Conservation (phyloP, 2,329 filamentous ascomycete species). For the Colletotrichum sp. region DNA sequence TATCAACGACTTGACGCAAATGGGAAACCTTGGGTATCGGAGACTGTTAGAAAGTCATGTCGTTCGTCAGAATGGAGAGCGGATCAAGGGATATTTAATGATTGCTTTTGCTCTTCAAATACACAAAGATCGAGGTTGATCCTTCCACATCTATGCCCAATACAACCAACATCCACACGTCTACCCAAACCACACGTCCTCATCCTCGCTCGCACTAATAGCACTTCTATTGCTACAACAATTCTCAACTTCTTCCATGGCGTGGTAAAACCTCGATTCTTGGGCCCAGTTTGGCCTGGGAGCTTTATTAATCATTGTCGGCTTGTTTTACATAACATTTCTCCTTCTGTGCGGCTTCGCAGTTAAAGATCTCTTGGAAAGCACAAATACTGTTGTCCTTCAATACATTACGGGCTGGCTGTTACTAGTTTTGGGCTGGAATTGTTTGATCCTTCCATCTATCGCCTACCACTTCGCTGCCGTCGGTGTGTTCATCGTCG, state of each 20-base stretch:
- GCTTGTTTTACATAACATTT: no score
- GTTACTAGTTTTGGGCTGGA: fast-evolving
- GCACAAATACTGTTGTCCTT: background rate
- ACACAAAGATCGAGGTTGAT: background rate
- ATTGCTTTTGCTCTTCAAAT: background rate
- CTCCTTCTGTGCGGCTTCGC: no score
- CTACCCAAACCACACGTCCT: fast-evolving
- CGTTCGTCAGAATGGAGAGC: background rate
- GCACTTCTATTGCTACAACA: background rate
- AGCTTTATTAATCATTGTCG: no score
- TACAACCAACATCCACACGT: background rate
- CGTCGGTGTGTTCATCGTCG: background rate
- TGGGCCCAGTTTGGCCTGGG: no score
- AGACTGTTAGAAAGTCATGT: fast-evolving
- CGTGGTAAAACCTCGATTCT: no score
- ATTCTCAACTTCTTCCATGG: fast-evolving
- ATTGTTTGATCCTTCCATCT: background rate
- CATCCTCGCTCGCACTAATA: background rate
- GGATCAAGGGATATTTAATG: no score
- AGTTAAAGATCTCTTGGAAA: no score
- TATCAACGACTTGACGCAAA: background rate
- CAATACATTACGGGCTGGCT: background rate
- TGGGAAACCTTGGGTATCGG: background rate
- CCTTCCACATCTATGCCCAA: background rate
- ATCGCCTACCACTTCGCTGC: background rate